These are phyloP conservation scores for Amanita pseudoporphyria DNA, from an alignment of 768 basidiomycete species.

Conservation along the genomic window DNA sequence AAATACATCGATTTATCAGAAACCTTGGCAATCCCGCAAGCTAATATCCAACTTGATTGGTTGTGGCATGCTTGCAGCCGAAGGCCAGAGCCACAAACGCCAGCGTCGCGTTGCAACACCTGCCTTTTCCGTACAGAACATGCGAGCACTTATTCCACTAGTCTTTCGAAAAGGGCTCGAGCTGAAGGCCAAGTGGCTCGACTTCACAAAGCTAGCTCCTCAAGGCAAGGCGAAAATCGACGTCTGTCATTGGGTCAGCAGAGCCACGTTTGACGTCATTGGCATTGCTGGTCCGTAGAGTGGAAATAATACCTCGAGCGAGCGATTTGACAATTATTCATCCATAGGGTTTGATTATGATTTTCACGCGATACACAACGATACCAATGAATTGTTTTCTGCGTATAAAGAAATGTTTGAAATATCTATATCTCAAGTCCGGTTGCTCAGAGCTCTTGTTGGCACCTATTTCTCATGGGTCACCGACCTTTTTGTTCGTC, in stretches of 20 bases:
- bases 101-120: constrained; percentile 72
- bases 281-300: constrained; percentile 63
- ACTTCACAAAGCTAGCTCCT: constrained; percentile 26
- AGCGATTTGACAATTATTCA: not conserved
- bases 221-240: constrained; percentile 37
- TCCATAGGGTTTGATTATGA: constrained; percentile 87
- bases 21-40: constrained; percentile 71
- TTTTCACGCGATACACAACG: constrained; percentile 75
- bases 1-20: constrained; percentile 66
- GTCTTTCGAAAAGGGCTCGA: constrained; percentile 60
- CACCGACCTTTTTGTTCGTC: constrained; percentile 46
- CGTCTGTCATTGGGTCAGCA: constrained; percentile 71
- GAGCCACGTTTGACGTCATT: constrained; percentile 86
- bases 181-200: constrained; percentile 51
- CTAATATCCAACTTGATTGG: constrained; percentile 75
- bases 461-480: constrained; percentile 52
- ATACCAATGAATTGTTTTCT: constrained; percentile 65
- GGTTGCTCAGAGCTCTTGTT: constrained; percentile 33
- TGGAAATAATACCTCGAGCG: not conserved
- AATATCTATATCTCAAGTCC: constrained; percentile 50
- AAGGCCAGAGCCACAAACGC: constrained; percentile 69
- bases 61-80: constrained; percentile 72
- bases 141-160: constrained; percentile 62
- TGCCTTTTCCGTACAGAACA: constrained; percentile 72
- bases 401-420: constrained; percentile 87